A percentile compares a stretch with the other conserved stretches of the same genome.
Evolutionary conservation across 1,139 yeast species (phyloP).

Genomic region (Saccharomyces hybrid): DNA sequence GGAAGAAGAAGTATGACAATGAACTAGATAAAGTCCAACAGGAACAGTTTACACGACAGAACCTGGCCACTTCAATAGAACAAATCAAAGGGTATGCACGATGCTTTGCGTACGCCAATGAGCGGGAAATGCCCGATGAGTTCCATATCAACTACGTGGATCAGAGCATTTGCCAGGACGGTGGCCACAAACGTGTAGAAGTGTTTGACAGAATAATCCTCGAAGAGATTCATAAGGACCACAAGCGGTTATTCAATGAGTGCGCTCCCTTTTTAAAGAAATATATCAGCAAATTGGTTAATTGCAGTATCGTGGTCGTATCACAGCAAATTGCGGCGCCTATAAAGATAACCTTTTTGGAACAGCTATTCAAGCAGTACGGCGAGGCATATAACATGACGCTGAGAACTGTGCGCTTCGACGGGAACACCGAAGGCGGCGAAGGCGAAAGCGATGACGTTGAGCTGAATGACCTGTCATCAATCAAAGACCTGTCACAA

Average conservation of each 20-base stretch:
- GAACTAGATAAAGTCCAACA: neutral
- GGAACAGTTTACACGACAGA: slow-evolving; percentile 1
- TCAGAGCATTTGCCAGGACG: neutral
- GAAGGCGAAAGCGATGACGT: neutral
- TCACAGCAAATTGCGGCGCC: neutral
- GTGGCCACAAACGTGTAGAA: neutral
- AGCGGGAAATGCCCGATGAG: neutral
- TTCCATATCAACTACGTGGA: neutral
- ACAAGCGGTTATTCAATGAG: neutral
- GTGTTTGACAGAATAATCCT: neutral
- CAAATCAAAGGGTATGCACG: slow-evolving; percentile 1
- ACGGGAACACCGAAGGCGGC: neutral
- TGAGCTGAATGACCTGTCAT: neutral
- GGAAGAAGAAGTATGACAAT: neutral
- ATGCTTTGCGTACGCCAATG: slow-evolving; percentile 3
- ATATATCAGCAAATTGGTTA: neutral
- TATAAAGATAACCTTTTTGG: neutral
- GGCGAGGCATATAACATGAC: neutral
- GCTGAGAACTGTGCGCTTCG: neutral
- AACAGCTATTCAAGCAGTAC: neutral
- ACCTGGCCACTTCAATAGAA: slow-evolving; percentile 3
- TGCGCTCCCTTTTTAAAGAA: neutral
- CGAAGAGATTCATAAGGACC: neutral
- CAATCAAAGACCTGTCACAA: neutral
- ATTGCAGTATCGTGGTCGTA: neutral